A percentile compares a stretch with the other conserved stretches of the same genome.
phyloP scores from a whole-genome alignment of 2,329 filamentous ascomycete genomes.

The Dothideomycetidae sp. region DNA sequence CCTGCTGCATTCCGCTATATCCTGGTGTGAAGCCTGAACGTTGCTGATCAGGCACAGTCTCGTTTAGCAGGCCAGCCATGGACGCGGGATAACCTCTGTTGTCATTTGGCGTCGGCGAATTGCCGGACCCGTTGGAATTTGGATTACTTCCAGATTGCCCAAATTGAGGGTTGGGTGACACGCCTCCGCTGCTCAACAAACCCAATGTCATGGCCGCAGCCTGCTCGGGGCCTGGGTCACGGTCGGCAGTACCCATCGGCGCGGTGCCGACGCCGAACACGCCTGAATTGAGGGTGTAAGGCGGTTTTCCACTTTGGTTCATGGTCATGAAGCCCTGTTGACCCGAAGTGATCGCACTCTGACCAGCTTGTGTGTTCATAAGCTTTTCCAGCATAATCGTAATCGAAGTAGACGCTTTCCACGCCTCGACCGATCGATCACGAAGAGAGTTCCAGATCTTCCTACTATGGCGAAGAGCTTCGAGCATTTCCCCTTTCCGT shows the following conservation, averaged over 20 bases:
- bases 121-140: not conserved
- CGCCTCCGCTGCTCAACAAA: slow-evolving; percentile 48
- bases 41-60: slow-evolving; percentile 16
- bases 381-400: slow-evolving; percentile 74
- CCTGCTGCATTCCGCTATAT: slow-evolving; percentile 23
- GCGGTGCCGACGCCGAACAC: slow-evolving; percentile 18
- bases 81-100: slow-evolving; percentile 18
- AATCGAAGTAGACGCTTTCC: slow-evolving; percentile 70
- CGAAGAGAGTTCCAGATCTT: slow-evolving; percentile 68
- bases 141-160: not conserved
- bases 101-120: not conserved
- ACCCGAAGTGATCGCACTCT: slow-evolving; percentile 10
- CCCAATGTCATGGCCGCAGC: slow-evolving; percentile 57
- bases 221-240: slow-evolving; percentile 46
- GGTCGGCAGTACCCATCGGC: slow-evolving; percentile 30
- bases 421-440: slow-evolving; percentile 73
- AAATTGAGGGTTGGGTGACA: slow-evolving; percentile 35
- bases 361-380: slow-evolving; percentile 31
- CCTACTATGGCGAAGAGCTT: slow-evolving; percentile 55
- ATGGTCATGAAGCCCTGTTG: slow-evolving; percentile 2
- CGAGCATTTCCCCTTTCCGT: slow-evolving; percentile 57
- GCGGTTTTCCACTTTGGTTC: slow-evolving; percentile 1
- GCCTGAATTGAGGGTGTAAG: not conserved
- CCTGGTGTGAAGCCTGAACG: slow-evolving; percentile 22
- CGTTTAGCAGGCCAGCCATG: slow-evolving; percentile 23